A percentile compares a stretch with the other conserved stretches of the same genome.
Evolutionary conservation across 2,329 filamentous ascomycete genomes (phyloP).

Genomic region (Colletotrichum noveboracense): DNA sequence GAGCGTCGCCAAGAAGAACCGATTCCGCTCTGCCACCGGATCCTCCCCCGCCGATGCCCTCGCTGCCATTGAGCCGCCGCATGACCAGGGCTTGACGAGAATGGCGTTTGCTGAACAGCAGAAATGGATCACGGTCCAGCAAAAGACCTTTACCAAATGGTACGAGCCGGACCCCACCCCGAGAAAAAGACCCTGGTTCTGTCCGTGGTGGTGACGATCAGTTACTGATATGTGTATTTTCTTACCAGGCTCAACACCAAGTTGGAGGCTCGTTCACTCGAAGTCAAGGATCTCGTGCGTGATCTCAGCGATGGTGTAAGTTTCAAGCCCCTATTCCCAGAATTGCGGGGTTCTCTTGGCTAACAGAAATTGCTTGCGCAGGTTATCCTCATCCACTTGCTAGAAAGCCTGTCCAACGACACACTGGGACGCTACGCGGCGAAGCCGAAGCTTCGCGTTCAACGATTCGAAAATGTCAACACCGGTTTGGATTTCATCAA

Average conservation of each 20-base stretch:
- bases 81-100: constrained; percentile 57
- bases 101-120: constrained; percentile 71
- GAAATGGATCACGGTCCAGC: constrained; percentile 81
- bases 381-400: constrained; percentile 94
- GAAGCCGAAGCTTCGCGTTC: constrained; percentile 93
- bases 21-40: constrained; percentile 38
- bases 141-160: constrained; percentile 99
- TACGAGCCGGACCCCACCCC: constrained; percentile 26
- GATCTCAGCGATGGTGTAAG: constrained; percentile 94
- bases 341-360: constrained; percentile 15
- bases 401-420: constrained; percentile 94
- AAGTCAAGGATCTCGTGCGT: constrained; percentile 84
- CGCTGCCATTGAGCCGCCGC: constrained; percentile 50
- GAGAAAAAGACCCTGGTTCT: background rate
- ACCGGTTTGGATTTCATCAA: constrained; percentile 94
- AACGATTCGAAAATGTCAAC: constrained; percentile 98
- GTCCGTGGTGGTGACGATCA: background rate
- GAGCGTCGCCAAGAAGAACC: constrained; percentile 32
- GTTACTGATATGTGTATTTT: constrained; percentile 14
- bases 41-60: constrained; percentile 46
- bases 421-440: constrained; percentile 96
- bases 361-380: constrained; percentile 39
- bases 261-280: constrained; percentile 76
- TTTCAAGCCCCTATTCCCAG: constrained; percentile 29
- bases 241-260: constrained; percentile 88